Evolutionary conservation across 805 yeast species (phyloP).

Genomic region (Jamesozyma piceae): DNA sequence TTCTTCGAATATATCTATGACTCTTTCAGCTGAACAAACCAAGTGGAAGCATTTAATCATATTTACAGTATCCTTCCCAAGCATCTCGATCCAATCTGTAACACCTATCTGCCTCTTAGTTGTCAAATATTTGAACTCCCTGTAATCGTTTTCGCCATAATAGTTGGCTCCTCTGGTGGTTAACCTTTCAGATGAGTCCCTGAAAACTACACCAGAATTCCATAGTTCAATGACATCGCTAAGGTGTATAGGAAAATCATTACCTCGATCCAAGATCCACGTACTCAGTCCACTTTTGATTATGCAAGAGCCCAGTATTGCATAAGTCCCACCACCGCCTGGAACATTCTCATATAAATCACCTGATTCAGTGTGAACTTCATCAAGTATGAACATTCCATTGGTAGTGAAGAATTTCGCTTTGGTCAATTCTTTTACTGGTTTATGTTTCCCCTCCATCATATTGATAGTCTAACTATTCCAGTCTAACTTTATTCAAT

Average conservation of each 20-base stretch:
- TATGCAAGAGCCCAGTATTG: constrained; percentile 63
- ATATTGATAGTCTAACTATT: no score
- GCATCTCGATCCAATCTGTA: constrained; percentile 34
- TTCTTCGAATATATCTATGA: constrained; percentile 36
- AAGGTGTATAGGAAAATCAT: constrained; percentile 55
- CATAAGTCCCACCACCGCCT: constrained; percentile 90
- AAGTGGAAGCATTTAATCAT: constrained; percentile 47
- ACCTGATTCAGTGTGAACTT: constrained; percentile 43
- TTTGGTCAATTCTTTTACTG: no score
- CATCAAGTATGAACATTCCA: constrained; percentile 90
- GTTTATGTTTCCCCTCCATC: no score
- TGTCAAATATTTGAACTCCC: constrained; percentile 53
- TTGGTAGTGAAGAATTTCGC: constrained; percentile 43
- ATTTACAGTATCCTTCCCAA: constrained; percentile 31
- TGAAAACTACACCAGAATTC: constrained; percentile 50
- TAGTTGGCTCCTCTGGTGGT: constrained; percentile 80
- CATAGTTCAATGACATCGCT: constrained; percentile 43
- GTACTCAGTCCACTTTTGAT: constrained; percentile 37
- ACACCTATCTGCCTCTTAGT: constrained; percentile 54
- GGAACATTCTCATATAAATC: constrained; percentile 41
- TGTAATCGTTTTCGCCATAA: constrained; percentile 53
- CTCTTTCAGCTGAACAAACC: constrained; percentile 63
- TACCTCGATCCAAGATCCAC: constrained; percentile 73
- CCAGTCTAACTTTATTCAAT: no score
- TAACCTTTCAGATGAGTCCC: constrained; percentile 42